Evolutionary conservation across 2,329 filamentous ascomycete genomes (phyloP).

Genomic region (Drechslerella coelobrocha): DNA sequence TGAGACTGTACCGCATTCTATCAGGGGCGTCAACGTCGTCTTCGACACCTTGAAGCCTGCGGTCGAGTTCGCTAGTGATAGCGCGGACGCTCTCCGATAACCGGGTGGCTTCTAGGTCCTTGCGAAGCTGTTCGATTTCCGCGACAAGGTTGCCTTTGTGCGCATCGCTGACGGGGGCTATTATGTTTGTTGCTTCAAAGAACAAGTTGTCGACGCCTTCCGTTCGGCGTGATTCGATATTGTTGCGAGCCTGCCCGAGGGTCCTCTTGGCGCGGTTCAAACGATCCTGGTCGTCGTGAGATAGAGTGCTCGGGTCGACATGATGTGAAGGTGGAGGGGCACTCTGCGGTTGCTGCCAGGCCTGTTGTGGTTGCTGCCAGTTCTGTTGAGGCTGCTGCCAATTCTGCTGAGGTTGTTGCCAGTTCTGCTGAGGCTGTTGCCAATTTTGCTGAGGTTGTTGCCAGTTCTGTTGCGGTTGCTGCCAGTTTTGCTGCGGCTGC

Average conservation of each 20-base stretch:
- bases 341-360: background rate
- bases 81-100: constrained; percentile 14
- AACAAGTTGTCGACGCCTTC: constrained; percentile 32
- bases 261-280: constrained; percentile 26
- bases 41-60: constrained; percentile 29
- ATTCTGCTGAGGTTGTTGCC: background rate
- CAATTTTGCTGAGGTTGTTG: background rate
- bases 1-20: constrained; percentile 19
- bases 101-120: constrained; percentile 23
- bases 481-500: no score
- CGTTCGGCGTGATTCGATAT: constrained; percentile 30
- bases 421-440: background rate
- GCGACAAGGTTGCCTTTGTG: constrained; percentile 16
- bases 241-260: constrained; percentile 28
- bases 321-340: constrained; percentile 4
- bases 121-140: constrained; percentile 34
- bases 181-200: constrained; percentile 20
- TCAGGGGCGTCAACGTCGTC: constrained; percentile 13
- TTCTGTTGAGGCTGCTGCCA: background rate
- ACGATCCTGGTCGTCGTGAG: constrained; percentile 25
- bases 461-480: no score
- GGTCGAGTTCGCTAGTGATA: constrained; percentile 24
- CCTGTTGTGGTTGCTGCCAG: no score
- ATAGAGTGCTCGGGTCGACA: constrained; percentile 7
- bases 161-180: constrained; percentile 11